Base-by-base conservation (phyloP, 768 basidiomycete species). In the Termitomyces sp. region DNA sequence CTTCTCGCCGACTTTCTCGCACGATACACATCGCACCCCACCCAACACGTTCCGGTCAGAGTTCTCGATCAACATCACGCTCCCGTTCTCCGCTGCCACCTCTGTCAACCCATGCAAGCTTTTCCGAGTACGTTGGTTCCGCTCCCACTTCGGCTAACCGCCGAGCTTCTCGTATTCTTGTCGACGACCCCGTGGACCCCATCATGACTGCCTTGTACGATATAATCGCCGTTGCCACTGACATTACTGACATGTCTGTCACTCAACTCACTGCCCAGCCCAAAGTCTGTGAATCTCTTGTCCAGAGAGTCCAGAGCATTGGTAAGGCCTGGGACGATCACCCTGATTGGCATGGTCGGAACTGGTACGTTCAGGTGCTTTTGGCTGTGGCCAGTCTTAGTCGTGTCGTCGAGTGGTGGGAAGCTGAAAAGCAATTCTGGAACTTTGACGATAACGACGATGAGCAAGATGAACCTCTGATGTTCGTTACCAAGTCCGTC, bases 371-470 rank as follows among this genome's bases (percentile, higher is more conserved):
- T 56, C 95, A 96, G 71, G 89, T 98, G 32, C 82, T 98, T 5
- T 87, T 98, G 53, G 96, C 97, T 22, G 89, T 98, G 52, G 97
- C 97, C 36, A 94, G 93, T 69, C 86, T 99, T 64, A 92, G 90
- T 74, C 90, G 96, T 60, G 97, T 98, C 33, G 90, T 98, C 64
- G 97, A 98, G 70, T 99, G 97, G 96, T 98, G 95, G 94, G 96
- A 97, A 74, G 97, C 97, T 12, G 96, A 98, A 79, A 96, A 96
- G 70, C 94, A 96, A 67, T 99, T 99, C 75, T 99, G 97, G 97
- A 97, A 97, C 69, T 98, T 98, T 71, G 92, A 96, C 70, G 92
- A 94, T 70, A 89, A 91, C 63, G 91, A 91, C 49, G 89, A 92
- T 61, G 94, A 94, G 67, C 87, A 91, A 70, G 90, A 93, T 59